Percentiles rank a stretch among this genome's conserved stretches.
phyloP scores from a whole-genome alignment of 306 rosid species.

The Vigna reflexopilosa region DNA sequence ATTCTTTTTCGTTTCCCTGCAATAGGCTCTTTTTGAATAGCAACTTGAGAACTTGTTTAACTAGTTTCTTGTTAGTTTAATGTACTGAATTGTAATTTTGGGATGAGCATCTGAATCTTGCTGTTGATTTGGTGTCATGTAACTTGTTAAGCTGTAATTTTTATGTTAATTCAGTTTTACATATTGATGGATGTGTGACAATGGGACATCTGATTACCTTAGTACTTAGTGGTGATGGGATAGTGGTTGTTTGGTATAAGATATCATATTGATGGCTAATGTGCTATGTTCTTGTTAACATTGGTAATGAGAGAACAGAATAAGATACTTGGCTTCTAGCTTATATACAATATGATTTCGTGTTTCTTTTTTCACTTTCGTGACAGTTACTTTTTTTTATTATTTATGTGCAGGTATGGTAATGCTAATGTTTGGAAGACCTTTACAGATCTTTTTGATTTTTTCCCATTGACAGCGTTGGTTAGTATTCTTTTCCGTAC shows the following conservation, averaged over 20 bases:
- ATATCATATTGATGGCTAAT: neutral
- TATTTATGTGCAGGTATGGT: conserved; percentile 78
- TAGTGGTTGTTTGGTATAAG: neutral
- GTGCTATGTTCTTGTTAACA: neutral
- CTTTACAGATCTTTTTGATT: conserved; percentile 98
- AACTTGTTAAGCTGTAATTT: conserved; percentile 23
- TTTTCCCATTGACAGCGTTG: conserved; percentile 97
- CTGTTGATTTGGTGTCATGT: conserved; percentile 20
- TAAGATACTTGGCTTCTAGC: conserved; percentile 30
- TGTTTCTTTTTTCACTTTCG: conserved; percentile 23
- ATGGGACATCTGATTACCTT: neutral
- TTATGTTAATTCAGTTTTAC: conserved; percentile 6
- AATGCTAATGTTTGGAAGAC: conserved; percentile 97
- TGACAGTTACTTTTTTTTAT: conserved; percentile 29
- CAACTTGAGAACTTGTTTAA: conserved; percentile 5
- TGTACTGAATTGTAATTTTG: conserved; percentile 8
- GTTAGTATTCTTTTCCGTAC: conserved; percentile 59
- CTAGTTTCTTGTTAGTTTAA: conserved; percentile 21
- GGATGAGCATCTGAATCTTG: conserved; percentile 18
- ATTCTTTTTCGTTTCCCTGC: conserved; percentile 9
- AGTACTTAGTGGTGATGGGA: neutral
- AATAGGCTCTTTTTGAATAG: conserved; percentile 5
- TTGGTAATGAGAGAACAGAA: conserved; percentile 6
- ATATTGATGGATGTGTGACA: conserved; percentile 4
- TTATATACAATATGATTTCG: conserved; percentile 10